Base-by-base conservation (phyloP, 768 basidiomycete species). In the Lepiota subincarnata region DNA sequence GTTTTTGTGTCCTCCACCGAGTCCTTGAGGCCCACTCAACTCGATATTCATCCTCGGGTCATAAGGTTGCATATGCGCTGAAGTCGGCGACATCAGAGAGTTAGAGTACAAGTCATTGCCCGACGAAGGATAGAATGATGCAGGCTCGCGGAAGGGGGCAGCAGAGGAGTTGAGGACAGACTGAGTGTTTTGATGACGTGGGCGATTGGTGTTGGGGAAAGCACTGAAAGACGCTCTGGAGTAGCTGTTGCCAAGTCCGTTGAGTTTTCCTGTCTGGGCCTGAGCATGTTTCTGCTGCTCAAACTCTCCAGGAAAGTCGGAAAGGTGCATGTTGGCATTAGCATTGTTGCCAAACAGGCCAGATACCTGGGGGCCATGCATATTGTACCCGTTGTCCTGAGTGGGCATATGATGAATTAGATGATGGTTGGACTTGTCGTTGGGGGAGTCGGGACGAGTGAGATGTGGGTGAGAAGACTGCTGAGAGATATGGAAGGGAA, bases 401-500 rank as follows among this genome's bases (percentile, higher is more conserved):
- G 68, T 50, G 45, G 64, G 63, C 34, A 73, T 59, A 57, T 66
- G 69, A 53, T 65, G 67, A 22, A 64, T 67, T 50, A 66, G 66
- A 61, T 48, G 60, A 60, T 67, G 67, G 57, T 66, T 65, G 56
- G 60, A 61, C 65, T 70, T 64, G 62, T 75, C 73, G 57, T 70
- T 60, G 19, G 77, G 73, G 7, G 83, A 81, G 59, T 82, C 81
- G 34, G 82, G 68, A 55, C 75, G 78, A 44, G 68, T 55, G 48
- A 70, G 61, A 38, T 70, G 65, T 38, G 67, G 68, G 28, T 70
- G 74, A 50, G 75, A 78, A 28, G 71, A 62, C 56, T 79, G 77
- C 58, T 77, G 75, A 59, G 74, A 62, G 42, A 77, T 64, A 59
- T 79, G 82, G 64, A 75, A 85, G 55, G 79, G 80, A 18, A 79